Percentiles rank a stretch among this genome's conserved stretches.
phyloP scores from a whole-genome alignment of 2,329 filamentous ascomycete genomes.

The Cladophialophora exuberans region DNA sequence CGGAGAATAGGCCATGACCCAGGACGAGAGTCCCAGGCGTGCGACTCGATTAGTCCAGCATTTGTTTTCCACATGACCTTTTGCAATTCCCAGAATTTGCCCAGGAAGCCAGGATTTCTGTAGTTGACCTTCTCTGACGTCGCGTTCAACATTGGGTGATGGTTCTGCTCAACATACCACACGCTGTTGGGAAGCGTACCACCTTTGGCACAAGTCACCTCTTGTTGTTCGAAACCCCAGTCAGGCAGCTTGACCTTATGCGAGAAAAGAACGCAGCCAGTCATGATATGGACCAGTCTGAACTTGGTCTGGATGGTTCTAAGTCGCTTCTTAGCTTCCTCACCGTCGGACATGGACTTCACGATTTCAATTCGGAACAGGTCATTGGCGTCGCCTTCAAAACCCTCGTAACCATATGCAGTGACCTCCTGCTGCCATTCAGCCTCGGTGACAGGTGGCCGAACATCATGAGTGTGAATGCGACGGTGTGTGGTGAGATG shows the following conservation, averaged over 20 bases:
- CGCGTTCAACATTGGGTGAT: slow-evolving; percentile 74
- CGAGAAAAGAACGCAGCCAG: slow-evolving; percentile 91
- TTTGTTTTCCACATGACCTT: slow-evolving; percentile 99
- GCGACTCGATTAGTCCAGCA: slow-evolving; percentile 91
- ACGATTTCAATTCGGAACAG: slow-evolving; percentile 93
- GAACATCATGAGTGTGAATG: slow-evolving; percentile 93
- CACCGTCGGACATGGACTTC: slow-evolving; percentile 80
- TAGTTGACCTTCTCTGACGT: slow-evolving; percentile 95
- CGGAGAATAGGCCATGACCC: slow-evolving; percentile 88
- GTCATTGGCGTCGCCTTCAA: slow-evolving; percentile 95
- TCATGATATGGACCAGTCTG: slow-evolving; percentile 93
- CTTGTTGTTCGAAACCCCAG: slow-evolving; percentile 97
- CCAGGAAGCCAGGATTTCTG: slow-evolving; percentile 88
- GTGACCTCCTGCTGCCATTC: slow-evolving; percentile 97
- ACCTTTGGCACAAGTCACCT: slow-evolving; percentile 93
- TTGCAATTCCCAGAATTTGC: slow-evolving; percentile 97
- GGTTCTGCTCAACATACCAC: slow-evolving; percentile 94
- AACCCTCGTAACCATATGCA: slow-evolving; percentile 95
- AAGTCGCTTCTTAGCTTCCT: slow-evolving; percentile 78
- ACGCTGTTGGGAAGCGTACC: slow-evolving; percentile 94
- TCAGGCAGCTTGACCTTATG: slow-evolving; percentile 99
- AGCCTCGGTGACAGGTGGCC: slow-evolving; percentile 80
- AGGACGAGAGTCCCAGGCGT: slow-evolving; percentile 96
- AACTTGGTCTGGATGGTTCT: slow-evolving; percentile 98
- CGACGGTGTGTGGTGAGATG: slow-evolving; percentile 82